Base-by-base conservation (phyloP, 352 stramenopile species). In the Globisporangium uncinulatum region DNA sequence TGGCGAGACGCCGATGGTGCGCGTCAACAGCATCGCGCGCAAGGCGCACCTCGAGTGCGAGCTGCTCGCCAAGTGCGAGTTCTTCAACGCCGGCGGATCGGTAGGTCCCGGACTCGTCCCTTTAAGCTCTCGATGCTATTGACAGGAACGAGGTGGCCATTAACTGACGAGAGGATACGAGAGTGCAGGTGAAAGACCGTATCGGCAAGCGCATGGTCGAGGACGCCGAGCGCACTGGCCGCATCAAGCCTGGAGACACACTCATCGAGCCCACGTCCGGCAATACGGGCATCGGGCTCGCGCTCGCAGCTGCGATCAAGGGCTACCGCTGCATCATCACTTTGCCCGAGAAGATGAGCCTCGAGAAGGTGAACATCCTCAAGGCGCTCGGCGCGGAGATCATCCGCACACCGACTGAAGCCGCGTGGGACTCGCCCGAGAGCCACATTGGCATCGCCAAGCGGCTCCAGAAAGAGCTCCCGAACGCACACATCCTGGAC, bases 201-300 rank as follows among this genome's bases (percentile, higher is more conserved):
- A 97, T 98, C 50, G 93, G 76, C 24, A 80, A 84, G 62, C 83
- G 86, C 56, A 97, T 98, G 89, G 73, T 98, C 17, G 80, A 97
- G 57, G 91, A 98, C 57, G 94, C 96, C 11, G 94, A 98, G 69
- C 69, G 71, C 8, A 69, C 69, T 6, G 95, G 95, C 8, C 71
- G 77, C 19, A 97, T 99, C 54, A 96, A 96, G 55, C 83, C 86
- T 6, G 96, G 95, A 6, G 91, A 98, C 62, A 98, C 91, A 31
- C 69, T 99, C 20, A 97, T 99, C 49, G 97, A 99, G 72, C 96
- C 96, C 1, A 99, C 97, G 14, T 97, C 85, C n/a, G 97, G 96
- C 44, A 99, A 99, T 70, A 99, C 97, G 21, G 94, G 74, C 73
- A 99, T 99, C 53, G 96, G 94, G 6, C 76, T 99, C 29, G 96